Conservation (phyloP, 169 alveolate species). For the Blepharisma undulans region DNA sequence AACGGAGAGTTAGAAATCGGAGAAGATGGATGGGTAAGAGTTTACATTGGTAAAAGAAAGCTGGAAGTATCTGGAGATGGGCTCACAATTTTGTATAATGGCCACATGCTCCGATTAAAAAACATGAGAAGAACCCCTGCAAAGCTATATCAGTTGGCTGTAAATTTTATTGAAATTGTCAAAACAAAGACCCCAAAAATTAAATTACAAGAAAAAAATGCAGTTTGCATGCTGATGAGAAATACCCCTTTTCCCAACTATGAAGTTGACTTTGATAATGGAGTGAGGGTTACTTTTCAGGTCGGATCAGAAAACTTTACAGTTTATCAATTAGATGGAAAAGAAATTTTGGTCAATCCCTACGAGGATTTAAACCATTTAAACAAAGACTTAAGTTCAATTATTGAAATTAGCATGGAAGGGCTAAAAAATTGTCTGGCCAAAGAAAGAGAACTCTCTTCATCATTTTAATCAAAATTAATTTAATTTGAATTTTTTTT, state of each 20-base stretch:
- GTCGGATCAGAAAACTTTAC: slow-evolving; percentile 20
- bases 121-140: not conserved
- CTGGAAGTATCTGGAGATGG: slow-evolving; percentile 32
- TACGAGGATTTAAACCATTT: not conserved
- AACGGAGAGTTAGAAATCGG: slow-evolving; percentile 29
- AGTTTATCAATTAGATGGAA: not conserved
- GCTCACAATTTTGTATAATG: not conserved
- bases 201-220: not conserved
- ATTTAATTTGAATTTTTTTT: not conserved
- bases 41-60: not conserved
- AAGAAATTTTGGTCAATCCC: slow-evolving; percentile 13
- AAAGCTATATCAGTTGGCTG: not conserved
- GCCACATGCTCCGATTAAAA: not conserved
- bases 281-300: slow-evolving; percentile 26
- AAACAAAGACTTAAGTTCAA: not conserved
- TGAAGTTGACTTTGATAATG: slow-evolving; percentile 39
- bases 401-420: slow-evolving; percentile 29
- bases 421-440: slow-evolving; percentile 31
- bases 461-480: not conserved
- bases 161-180: slow-evolving; percentile 25
- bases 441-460: not conserved
- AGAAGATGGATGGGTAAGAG: slow-evolving; percentile 21
- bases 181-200: slow-evolving; percentile 36
- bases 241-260: slow-evolving; percentile 38
- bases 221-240: slow-evolving; percentile 27